These are phyloP conservation scores for Furcasterigmium furcatum DNA, from an alignment of 2,329 filamentous ascomycete species.

Conservation along the genomic window DNA sequence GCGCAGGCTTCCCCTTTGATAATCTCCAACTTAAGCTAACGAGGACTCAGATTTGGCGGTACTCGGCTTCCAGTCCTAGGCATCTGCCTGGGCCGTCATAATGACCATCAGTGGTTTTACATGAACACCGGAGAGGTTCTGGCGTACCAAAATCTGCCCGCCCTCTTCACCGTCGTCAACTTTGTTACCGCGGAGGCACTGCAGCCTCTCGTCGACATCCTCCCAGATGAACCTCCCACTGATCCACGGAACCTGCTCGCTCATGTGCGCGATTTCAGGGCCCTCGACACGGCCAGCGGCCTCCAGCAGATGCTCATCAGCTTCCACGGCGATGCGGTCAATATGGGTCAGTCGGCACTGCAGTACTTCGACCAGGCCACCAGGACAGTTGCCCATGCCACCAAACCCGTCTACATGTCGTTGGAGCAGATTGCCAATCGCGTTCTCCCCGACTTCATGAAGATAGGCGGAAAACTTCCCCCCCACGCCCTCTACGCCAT, in stretches of 20 bases:
- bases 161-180: conserved; percentile 46
- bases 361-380: conserved; percentile 44
- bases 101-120: conserved; percentile 52
- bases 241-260: conserved; percentile 10
- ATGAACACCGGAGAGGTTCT: conserved; percentile 48
- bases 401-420: conserved; percentile 40
- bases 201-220: conserved; percentile 20
- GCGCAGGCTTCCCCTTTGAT: conserved; percentile 1
- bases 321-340: conserved; percentile 39
- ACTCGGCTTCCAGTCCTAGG: conserved; percentile 45
- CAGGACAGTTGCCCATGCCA: conserved; percentile 30
- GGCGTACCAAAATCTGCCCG: conserved; percentile 34
- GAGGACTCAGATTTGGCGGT: conserved; percentile 23
- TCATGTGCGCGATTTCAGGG: conserved; percentile 6
- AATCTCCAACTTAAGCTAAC: conserved; percentile 1
- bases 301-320: conserved; percentile 44
- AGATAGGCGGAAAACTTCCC: conserved; percentile 33
- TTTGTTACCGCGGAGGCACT: conserved; percentile 42
- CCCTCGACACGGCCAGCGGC: conserved; percentile 12
- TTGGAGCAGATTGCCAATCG: conserved; percentile 47
- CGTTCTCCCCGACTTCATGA: conserved; percentile 33
- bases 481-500: conserved; percentile 63
- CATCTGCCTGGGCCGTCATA: conserved; percentile 49
- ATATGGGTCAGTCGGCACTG: conserved; percentile 44
- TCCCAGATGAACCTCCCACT: conserved; percentile 10